Percentiles rank a stretch among this genome's conserved stretches.
phyloP scores from a whole-genome alignment of 2,329 filamentous ascomycete species.

The Pestalotiopsis sp. region DNA sequence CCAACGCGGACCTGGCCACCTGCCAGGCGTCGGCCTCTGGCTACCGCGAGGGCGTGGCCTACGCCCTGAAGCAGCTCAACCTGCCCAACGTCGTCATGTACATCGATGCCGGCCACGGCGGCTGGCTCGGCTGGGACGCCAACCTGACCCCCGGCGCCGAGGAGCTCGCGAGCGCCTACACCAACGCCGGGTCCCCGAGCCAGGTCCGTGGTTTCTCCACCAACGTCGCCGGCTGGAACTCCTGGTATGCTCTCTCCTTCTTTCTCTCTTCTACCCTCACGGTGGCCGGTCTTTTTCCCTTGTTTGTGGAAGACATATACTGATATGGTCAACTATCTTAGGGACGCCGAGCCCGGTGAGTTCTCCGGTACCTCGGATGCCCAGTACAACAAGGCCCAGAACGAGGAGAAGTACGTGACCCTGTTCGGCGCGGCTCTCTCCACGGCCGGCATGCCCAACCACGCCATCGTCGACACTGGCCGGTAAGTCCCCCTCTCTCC shows the following conservation, averaged over 20 bases:
- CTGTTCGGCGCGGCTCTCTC: slow-evolving; percentile 70
- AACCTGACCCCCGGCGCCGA: slow-evolving; percentile 55
- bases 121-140: slow-evolving; percentile 62
- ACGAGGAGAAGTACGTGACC: slow-evolving; percentile 59
- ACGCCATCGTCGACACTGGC: slow-evolving; percentile 37
- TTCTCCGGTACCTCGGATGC: slow-evolving; percentile 37
- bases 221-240: slow-evolving; percentile 63
- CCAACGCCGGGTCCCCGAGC: slow-evolving; percentile 52
- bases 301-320: too few species aligned
- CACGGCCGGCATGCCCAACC: slow-evolving; percentile 45
- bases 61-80: slow-evolving; percentile 56
- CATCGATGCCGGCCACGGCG: slow-evolving; percentile 60
- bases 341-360: slow-evolving; percentile 33
- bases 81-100: slow-evolving; percentile 63
- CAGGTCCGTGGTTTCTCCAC: slow-evolving; percentile 58
- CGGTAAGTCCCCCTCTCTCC: slow-evolving; percentile 21
- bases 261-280: too few species aligned
- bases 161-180: slow-evolving; percentile 53
- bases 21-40: slow-evolving; percentile 49
- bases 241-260: slow-evolving; percentile 35
- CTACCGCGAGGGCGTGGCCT: slow-evolving; percentile 54
- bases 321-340: slow-evolving; percentile 14
- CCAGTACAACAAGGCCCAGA: slow-evolving; percentile 53
- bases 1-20: slow-evolving; percentile 54
- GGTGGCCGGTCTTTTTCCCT: too few species aligned